These are phyloP conservation scores for Pythium monospermum DNA, from an alignment of 352 stramenopile species.

Conservation along the genomic window DNA sequence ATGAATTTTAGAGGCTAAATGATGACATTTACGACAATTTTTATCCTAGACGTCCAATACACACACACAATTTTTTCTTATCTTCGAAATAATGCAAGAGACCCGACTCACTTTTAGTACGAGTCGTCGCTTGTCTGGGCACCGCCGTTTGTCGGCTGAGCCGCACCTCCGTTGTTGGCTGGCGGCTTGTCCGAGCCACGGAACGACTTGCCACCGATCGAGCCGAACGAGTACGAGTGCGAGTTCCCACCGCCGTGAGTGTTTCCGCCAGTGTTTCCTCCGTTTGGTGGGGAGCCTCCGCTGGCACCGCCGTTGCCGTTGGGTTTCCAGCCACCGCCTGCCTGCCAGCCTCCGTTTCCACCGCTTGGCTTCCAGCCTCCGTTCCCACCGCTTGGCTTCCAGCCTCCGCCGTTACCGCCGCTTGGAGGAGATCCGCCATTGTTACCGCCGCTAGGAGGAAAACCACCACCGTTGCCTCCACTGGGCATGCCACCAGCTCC, in stretches of 20 bases:
- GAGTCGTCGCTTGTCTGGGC: background rate
- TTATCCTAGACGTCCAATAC: no score
- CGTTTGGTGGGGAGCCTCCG: background rate
- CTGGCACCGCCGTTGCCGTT: background rate
- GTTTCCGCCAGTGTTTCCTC: background rate
- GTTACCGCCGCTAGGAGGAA: no score
- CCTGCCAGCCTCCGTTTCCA: background rate
- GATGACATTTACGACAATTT: no score
- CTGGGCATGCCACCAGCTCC: background rate
- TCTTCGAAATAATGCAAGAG: no score
- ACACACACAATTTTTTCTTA: no score
- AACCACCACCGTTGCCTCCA: background rate
- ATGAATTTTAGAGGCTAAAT: no score
- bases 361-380: background rate
- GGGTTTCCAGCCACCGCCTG: background rate
- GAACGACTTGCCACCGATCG: background rate
- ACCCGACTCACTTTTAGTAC: no score
- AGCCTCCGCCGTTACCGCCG: background rate
- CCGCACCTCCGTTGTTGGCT: no score
- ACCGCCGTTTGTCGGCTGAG: no score
- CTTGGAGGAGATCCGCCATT: no score
- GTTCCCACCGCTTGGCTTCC: background rate
- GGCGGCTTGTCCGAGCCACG: slow-evolving; percentile 5
- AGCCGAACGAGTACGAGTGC: slow-evolving; percentile 9
- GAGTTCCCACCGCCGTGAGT: background rate